Conservation (phyloP, 73 alveolate species). For the Strombidium stylifer region DNA sequence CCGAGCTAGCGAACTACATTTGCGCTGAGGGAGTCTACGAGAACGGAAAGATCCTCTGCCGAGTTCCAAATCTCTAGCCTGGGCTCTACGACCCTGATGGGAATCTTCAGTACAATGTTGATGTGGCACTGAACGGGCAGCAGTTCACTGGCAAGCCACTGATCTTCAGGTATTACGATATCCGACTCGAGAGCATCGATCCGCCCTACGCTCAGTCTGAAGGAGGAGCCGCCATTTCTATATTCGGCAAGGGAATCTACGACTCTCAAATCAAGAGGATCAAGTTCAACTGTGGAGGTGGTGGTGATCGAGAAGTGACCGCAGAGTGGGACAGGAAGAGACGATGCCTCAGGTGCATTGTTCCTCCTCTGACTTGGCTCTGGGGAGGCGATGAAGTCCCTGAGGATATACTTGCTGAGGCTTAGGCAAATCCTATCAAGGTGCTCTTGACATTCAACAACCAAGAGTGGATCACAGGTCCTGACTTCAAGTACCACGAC, state of each 20-base stretch:
- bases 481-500: constrained; percentile 85
- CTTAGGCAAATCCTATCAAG: constrained; percentile 66
- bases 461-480: constrained; percentile 92
- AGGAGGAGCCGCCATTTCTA: constrained; percentile 86
- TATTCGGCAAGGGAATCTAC: constrained; percentile 94
- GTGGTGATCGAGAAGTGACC: constrained; percentile 78
- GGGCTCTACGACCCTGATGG: constrained; percentile 67
- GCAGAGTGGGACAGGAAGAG: constrained; percentile 96
- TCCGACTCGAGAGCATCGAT: constrained; percentile 42
- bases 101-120: constrained; percentile 87
- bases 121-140: constrained; percentile 96
- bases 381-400: constrained; percentile 91
- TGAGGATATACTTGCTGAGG: constrained; percentile 75
- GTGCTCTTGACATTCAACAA: constrained; percentile 90
- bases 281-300: constrained; percentile 78
- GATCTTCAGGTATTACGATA: constrained; percentile 59
- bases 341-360: constrained; percentile 80
- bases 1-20: too few species aligned
- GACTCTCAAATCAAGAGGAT: constrained; percentile 94
- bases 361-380: constrained; percentile 95
- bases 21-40: constrained; percentile 91
- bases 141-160: constrained; percentile 96
- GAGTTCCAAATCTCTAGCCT: constrained; percentile 78
- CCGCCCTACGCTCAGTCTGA: constrained; percentile 94
- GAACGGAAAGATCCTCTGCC: constrained; percentile 88